Evolutionary conservation across 208 protist genomes (phyloP).

Genomic region (Wallacemonas collosoma): DNA sequence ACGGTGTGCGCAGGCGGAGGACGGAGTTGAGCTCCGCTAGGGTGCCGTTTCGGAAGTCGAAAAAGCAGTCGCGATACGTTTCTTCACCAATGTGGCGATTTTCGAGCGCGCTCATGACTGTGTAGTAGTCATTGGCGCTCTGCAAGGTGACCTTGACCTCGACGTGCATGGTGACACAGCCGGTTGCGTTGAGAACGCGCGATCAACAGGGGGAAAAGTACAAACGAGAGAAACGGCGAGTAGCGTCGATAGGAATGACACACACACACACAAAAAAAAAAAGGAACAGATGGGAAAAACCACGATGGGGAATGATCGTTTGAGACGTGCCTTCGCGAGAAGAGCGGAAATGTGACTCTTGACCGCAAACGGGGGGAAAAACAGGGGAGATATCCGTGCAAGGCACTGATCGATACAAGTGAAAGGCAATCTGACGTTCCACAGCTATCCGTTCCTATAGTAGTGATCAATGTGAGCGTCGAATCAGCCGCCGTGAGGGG

Average conservation of each 20-base stretch:
- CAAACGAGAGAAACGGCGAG: not conserved
- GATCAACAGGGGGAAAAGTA: not conserved
- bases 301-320: too few species aligned
- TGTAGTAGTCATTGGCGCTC: slow-evolving; percentile 37
- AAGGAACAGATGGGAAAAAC: slow-evolving; percentile 1
- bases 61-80: slow-evolving; percentile 73
- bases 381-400: too few species aligned
- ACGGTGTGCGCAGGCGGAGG: slow-evolving; percentile 70
- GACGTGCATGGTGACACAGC: slow-evolving; percentile 46
- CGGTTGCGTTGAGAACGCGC: not conserved
- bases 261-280: slow-evolving; percentile 13
- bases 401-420: too few species aligned
- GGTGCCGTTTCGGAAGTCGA: slow-evolving; percentile 51
- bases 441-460: too few species aligned
- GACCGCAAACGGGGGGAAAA: too few species aligned
- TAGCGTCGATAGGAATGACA: not conserved
- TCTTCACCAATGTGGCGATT: slow-evolving; percentile 40
- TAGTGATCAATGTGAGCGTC: too few species aligned
- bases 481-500: too few species aligned
- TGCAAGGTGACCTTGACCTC: slow-evolving; percentile 70
- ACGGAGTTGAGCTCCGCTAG: slow-evolving; percentile 41
- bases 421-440: too few species aligned
- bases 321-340: too few species aligned
- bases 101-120: slow-evolving; percentile 27
- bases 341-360: too few species aligned